phyloP scores from a whole-genome alignment of 1,284 basidiomycete species.

The Tilletia setariae region DNA sequence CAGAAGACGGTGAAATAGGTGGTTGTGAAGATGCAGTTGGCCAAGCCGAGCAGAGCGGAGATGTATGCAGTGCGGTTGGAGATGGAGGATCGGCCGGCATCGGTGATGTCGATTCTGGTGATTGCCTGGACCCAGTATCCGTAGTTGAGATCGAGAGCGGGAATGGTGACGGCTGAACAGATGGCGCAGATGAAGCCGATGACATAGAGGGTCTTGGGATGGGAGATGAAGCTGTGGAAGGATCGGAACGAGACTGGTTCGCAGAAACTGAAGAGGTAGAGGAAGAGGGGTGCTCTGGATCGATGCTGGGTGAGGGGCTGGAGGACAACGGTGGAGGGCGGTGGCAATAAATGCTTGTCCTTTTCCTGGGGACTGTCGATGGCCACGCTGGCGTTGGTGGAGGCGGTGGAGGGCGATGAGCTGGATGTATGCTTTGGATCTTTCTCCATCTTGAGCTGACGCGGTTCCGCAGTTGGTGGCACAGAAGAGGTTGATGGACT shows the following conservation, averaged over 20 bases:
- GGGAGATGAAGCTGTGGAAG: conserved; percentile 28
- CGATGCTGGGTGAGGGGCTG: conserved; percentile 14
- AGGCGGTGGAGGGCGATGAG: too few species aligned
- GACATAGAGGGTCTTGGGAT: conserved; percentile 41
- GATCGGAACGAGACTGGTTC: conserved; percentile 25
- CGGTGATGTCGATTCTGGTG: conserved; percentile 23
- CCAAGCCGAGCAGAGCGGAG: conserved; percentile 52
- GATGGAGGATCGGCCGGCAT: conserved; percentile 28
- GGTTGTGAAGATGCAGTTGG: conserved; percentile 44
- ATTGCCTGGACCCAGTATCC: conserved; percentile 47
- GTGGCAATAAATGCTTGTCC: too few species aligned
- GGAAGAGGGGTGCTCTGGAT: conserved; percentile 26
- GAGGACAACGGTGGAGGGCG: neutral
- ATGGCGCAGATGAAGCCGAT: conserved; percentile 38
- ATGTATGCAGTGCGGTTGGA: conserved; percentile 51
- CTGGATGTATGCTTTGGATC: too few species aligned
- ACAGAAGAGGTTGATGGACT: too few species aligned
- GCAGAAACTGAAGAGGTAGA: conserved; percentile 46
- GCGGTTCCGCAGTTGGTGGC: too few species aligned
- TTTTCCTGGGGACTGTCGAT: too few species aligned
- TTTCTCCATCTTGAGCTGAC: too few species aligned
- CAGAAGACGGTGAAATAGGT: conserved; percentile 50
- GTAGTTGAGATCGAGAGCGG: conserved; percentile 47
- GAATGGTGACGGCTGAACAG: conserved; percentile 35
- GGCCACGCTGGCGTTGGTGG: too few species aligned